These are phyloP conservation scores for Coleophoma crateriformis DNA, from an alignment of 2,329 filamentous ascomycete species.

Conservation along the genomic window DNA sequence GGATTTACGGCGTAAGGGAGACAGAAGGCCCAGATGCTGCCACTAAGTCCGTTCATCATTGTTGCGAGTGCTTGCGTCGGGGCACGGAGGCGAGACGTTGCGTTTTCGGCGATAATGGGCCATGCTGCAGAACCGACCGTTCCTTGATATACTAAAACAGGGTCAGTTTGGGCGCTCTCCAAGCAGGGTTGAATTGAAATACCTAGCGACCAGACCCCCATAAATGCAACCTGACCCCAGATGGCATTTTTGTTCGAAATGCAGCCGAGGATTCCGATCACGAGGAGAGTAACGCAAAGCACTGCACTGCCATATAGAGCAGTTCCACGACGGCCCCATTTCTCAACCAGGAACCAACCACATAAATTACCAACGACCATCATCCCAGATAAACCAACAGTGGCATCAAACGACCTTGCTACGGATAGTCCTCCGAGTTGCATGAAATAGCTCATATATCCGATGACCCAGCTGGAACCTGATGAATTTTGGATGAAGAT, in stretches of 20 bases:
- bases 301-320: not conserved
- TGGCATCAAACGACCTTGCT: conserved; percentile 12
- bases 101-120: conserved; percentile 34
- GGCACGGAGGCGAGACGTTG: conserved; percentile 33
- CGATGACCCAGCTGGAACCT: conserved; percentile 23
- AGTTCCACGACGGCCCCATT: conserved; percentile 26
- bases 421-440: not conserved
- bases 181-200: not conserved
- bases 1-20: conserved; percentile 3
- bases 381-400: conserved; percentile 17
- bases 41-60: conserved; percentile 4
- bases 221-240: conserved; percentile 7
- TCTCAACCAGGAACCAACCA: conserved; percentile 21
- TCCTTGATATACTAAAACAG: conserved; percentile 3
- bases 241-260: not conserved
- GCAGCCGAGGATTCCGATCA: conserved; percentile 5
- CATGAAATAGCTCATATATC: conserved; percentile 11
- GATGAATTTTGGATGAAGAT: conserved; percentile 22
- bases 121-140: conserved; percentile 30
- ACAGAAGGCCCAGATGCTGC: conserved; percentile 2
- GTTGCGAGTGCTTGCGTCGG: conserved; percentile 2
- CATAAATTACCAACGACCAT: conserved; percentile 21
- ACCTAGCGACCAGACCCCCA: conserved; percentile 4
- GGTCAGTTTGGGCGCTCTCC: not conserved
- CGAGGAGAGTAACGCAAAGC: not conserved